Percentiles rank a stretch among this genome's conserved stretches.
Conservation (phyloP, 1,284 basidiomycete genomes). For the Cutaneotrichosporon sp. region DNA sequence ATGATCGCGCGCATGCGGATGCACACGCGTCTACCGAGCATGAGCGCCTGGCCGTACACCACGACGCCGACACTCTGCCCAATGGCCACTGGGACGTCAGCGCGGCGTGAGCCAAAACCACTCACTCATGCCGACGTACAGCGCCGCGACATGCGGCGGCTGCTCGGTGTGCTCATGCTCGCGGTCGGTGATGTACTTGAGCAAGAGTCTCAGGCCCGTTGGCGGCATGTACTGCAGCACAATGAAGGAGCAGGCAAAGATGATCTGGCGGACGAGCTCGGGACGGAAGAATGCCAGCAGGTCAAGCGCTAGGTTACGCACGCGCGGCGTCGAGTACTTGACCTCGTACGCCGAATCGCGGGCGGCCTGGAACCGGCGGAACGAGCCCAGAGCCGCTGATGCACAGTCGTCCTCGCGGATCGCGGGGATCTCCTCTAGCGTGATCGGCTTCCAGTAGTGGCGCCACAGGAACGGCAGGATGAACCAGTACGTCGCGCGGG, state of each 20-base stretch:
- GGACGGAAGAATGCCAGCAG: constrained; percentile 32
- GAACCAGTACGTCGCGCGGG: constrained; percentile 47
- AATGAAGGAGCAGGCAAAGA: constrained; percentile 49
- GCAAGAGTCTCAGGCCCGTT: constrained; percentile 51
- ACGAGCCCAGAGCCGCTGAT: constrained; percentile 47
- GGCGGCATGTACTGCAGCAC: constrained; percentile 51
- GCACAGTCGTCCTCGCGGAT: constrained; percentile 53
- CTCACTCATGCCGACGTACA: constrained; percentile 49
- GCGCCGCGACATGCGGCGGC: constrained; percentile 51
- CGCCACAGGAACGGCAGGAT: constrained; percentile 48
- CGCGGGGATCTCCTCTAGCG: constrained; percentile 50
- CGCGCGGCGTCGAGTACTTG: constrained; percentile 25
- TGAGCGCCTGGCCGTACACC: constrained; percentile 49
- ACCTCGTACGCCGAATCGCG: constrained; percentile 19
- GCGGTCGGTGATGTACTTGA: constrained; percentile 49
- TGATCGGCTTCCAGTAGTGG: constrained; percentile 49
- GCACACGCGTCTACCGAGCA: constrained; percentile 51
- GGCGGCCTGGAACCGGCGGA: constrained; percentile 36
- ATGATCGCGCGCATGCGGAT: constrained; percentile 51
- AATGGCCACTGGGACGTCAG: constrained; percentile 40
- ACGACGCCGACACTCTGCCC: constrained; percentile 49
- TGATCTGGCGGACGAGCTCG: constrained; percentile 28
- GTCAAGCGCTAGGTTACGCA: constrained; percentile 44
- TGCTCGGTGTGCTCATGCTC: constrained; percentile 26
- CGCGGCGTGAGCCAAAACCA: neutral